Evolutionary conservation across 2,329 filamentous ascomycete species (phyloP), one percentile per base, ranked within the genome.

Genomic region (Fusarium ambrosium): DNA sequence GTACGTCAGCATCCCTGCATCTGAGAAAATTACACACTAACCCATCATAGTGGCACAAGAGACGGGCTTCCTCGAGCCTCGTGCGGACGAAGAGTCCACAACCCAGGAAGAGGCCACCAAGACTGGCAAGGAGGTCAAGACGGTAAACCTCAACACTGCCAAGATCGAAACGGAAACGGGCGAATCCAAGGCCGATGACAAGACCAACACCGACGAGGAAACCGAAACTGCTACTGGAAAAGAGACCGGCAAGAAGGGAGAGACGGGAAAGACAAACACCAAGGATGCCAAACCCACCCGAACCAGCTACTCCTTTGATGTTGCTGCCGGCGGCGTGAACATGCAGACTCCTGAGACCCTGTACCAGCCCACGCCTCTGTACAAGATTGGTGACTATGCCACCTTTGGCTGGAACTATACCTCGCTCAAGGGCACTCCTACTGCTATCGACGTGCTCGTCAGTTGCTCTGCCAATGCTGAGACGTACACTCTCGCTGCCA

Each of bases 371-470:
- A 84, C 85, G 11, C 84, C 87, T 68, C 85, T 91, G 45, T 92
- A 89, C 86, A 90, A 90, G 78, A 90, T 92, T 70, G 88, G 89
- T 70, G 87, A 91, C 78, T 84, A 84, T 53, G 84, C 92, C 51
- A 92, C 89, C 16, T 90, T 89, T 81, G 86, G 83, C 56, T 93
- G 90, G 90, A 92, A 92, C 82, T 92, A 92, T 84, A 92, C 91
- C 4, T 87, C 87, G 53, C 81, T 93, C 34, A 84, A 86, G 65
- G 89, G 84, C 29, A 88, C 85, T 1, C 91, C 91, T 2, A 90
- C 88, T 4, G 90, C 89, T 45, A 79, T 93, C 67, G 89, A 92
- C 73, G 84, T 92, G 16, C 80, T 91, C 67, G 85, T 90, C 37
- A 89, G 88, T 73, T 91, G 89, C 84, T 87, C 87, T 45, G 80